Base-by-base conservation (phyloP, 139 green algal genomes). In the Picochlorum sp. region DNA sequence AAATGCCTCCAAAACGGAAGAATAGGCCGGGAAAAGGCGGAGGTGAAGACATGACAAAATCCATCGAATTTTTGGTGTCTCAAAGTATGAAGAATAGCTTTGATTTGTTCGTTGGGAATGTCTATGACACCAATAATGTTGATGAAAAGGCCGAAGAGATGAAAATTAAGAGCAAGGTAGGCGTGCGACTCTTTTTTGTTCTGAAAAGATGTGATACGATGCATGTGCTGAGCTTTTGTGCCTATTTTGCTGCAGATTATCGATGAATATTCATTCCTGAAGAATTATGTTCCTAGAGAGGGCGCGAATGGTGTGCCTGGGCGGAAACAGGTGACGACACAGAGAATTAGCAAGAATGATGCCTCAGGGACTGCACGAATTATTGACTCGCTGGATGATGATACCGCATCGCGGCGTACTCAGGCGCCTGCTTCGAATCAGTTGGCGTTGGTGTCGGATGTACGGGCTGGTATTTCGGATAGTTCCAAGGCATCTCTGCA, bases 71-170 rank as follows among this genome's bases (percentile, higher is more conserved):
- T 2, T 57, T 97, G 15, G 82, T 79, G 5, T 31, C 92, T 4
- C 70, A 89, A 47, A 80, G 72, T 4, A 41, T 92, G 1, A 97
- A 96, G 68, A 81, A 90, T 5, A 95, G 83, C 0, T 83, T 81
- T 50, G 89, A 97, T 21, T 49, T 97, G 56, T 97, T 97, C 64
- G 70, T 75, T 13, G 72, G 72, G 14, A 85, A 85, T 69, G 72
- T 84, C n/a, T 69, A 76, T 2, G 66, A 83, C 37, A 75, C 72
- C 31, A 50, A 77, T 15, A 67, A 75, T 9, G 31, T 86, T 1
- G 84, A 95, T 60, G 77, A 87, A 41, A 65, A 73, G 4, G 83
- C 81, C 6, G 84, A 93, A 69, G 63, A 68, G 10, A 62, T 80
- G 4, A 94, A 94, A 65, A 71, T 90, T 11, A 60, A 80, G 0